Base-by-base conservation (phyloP, 164 flowering plant genomes). In the Nymphaea thermarum region DNA sequence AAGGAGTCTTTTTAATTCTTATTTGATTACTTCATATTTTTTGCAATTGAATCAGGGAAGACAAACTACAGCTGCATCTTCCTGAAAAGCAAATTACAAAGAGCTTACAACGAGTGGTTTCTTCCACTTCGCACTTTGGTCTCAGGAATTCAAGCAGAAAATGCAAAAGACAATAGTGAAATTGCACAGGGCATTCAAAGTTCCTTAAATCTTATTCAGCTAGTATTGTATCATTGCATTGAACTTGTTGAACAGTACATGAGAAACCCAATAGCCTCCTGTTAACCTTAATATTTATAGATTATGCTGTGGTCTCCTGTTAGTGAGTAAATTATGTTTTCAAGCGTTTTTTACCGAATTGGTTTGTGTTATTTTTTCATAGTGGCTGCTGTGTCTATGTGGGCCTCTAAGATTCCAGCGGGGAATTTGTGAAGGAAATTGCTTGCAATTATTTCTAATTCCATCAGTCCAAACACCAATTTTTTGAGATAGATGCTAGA, bases 161-260 rank as follows among this genome's bases (percentile, higher is more conserved):
- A 77, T 71, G 67, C 70, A 70, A 71, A 73, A 12, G 82, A 82
- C 44, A 15, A 70, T 62, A 74, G 78, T 69, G 72, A 77, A 65
- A 3, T 77, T 41, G 76, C 80, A 12, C 42, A 55, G 7, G 87
- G 84, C 55, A 69, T 66, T 0, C 60, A 70, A 12, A 88, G 91
- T 75, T 71, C 80, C 42, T 67, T 90, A 10, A 85, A 86, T 80
- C 99, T 94, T 3, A 43, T 94, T 63, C 86, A 87, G 80, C 63
- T 87, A 42, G 96, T 88, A 60, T 70, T 94, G 65, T 85, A 85
- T 67, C 96, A 90, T 1, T 94, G 99, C 71, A 86, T 92, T 61
- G 98, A 94, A 73, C 91, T 94, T 12, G 87, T 84, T 14, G 96
- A 89, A 76, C 91, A 88, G 43, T 75, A 84, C 51, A 64, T 89